Base-by-base conservation (phyloP, 805 yeast genomes). In the Lipomyces yamanashiensis region DNA sequence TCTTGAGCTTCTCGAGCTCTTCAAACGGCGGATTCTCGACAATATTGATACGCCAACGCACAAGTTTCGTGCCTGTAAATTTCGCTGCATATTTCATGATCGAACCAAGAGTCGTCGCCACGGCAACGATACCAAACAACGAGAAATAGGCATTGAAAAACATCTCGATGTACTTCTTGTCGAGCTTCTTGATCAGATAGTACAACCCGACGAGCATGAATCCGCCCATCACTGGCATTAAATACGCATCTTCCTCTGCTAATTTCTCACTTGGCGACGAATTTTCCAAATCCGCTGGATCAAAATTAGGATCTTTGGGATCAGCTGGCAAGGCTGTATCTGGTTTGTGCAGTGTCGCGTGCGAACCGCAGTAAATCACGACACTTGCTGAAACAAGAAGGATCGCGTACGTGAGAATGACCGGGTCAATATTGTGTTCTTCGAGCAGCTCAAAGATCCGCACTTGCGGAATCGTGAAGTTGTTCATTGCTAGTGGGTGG, bases 191-290 rank as follows among this genome's bases (percentile, higher is more conserved):
- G 53, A 81, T 55, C 4, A 72, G 71, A 59, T 74, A 77, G 69
- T 82, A 79, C 44, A 84, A 59, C 0, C 77, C 76, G 37, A 74
- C 62, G 47, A 85, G 73, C n/a, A 69, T 70, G 19, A 67, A 57
- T 7, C 81, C 81, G 5, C 83, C 82, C 7, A 79, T 13, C 5
- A 85, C 60, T 0, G 88, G 88, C 71, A 83, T 69, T 2, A 74
- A 17, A 5, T 78, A 45, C 0, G 82, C 86, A 52, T 72, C 76
- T 55, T 69, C 73, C 21, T 71, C 75, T 19, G 61, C 66, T 7
- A 73, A 40, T 40, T 53, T 50, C 64, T 53, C 66, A 19, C 48
- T 58, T 59, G 43, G 47, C 36, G 54, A 45, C 52, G 45, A 58
- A 15, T 51, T 39, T 6, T 50, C 47, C 44, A 70, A 49, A 60